These are phyloP conservation scores for Alternaria hordeiaustralica DNA, from an alignment of 2,329 filamentous ascomycete genomes.

Conservation along the genomic window DNA sequence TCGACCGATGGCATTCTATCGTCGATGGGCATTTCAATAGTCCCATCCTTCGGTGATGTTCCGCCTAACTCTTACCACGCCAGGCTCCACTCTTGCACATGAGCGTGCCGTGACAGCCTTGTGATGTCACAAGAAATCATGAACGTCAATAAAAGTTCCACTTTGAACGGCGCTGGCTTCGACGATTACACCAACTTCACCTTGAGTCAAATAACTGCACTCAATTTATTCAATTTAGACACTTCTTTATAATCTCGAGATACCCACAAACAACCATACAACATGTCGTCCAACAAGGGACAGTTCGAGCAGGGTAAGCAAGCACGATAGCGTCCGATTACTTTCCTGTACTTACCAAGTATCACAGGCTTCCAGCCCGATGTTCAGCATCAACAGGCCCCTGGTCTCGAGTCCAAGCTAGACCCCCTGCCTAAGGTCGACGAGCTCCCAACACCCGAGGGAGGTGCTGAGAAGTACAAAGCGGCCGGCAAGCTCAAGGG, in stretches of 20 bases:
- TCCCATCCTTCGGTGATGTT: not conserved
- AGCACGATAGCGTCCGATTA: not conserved
- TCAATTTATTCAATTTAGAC: not conserved
- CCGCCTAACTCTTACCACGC: not conserved
- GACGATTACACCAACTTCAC: not conserved
- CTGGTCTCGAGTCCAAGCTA: conserved; percentile 64
- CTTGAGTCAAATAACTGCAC: not conserved
- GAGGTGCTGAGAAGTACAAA: conserved; percentile 73
- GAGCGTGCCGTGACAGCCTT: conserved; percentile 25
- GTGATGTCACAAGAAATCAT: conserved; percentile 35
- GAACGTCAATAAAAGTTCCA: conserved; percentile 19
- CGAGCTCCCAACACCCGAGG: conserved; percentile 70
- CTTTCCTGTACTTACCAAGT: conserved; percentile 1
- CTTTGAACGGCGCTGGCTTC: not conserved
- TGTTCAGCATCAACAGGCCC: conserved; percentile 59
- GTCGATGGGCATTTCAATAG: not conserved
- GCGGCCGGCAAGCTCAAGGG: conserved; percentile 77
- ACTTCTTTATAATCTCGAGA: not conserved
- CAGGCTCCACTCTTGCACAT: conserved; percentile 23
- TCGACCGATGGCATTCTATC: conserved; percentile 3
- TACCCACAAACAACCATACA: conserved; percentile 54
- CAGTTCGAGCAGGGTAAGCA: conserved; percentile 46
- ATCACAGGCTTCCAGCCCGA: conserved; percentile 56
- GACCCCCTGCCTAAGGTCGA: conserved; percentile 66
- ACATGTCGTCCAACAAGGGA: conserved; percentile 40